A percentile compares a stretch with the other conserved stretches of the same genome.
Conservation (phyloP, 1,139 yeast species). For the Candida neerlandica region DNA sequence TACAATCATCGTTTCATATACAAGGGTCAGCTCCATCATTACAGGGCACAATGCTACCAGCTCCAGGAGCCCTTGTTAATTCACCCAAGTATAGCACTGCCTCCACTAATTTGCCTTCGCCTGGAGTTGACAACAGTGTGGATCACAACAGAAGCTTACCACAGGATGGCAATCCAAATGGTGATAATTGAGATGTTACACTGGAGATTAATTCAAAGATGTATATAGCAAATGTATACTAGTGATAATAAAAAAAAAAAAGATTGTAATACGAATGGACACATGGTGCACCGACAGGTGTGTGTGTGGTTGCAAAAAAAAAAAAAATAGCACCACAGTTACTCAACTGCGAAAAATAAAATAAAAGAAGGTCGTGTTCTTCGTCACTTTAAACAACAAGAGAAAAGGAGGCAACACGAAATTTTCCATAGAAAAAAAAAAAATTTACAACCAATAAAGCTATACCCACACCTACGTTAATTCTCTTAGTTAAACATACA, state of each 20-base stretch:
- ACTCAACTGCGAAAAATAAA: not conserved
- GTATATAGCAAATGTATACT: not conserved
- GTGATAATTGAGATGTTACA: too few species aligned
- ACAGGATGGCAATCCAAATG: not conserved
- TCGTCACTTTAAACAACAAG: not conserved
- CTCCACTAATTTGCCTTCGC: not conserved
- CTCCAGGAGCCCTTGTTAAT: not conserved
- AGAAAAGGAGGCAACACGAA: not conserved
- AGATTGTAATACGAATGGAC: not conserved
- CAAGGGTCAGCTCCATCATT: not conserved
- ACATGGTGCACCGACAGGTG: not conserved
- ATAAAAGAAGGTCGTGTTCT: not conserved
- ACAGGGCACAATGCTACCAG: not conserved
- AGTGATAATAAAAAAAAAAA: not conserved
- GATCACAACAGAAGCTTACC: not conserved
- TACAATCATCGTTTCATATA: not conserved
- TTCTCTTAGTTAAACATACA: not conserved
- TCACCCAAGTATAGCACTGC: not conserved
- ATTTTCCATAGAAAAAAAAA: not conserved
- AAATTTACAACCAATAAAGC: not conserved
- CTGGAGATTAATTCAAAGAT: too few species aligned
- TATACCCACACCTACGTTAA: not conserved
- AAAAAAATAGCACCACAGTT: not conserved
- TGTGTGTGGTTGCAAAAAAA: slow-evolving; percentile 4
- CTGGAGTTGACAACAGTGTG: not conserved